phyloP scores from a whole-genome alignment of 2,329 filamentous ascomycete genomes.

The Leptographium wingfieldii region DNA sequence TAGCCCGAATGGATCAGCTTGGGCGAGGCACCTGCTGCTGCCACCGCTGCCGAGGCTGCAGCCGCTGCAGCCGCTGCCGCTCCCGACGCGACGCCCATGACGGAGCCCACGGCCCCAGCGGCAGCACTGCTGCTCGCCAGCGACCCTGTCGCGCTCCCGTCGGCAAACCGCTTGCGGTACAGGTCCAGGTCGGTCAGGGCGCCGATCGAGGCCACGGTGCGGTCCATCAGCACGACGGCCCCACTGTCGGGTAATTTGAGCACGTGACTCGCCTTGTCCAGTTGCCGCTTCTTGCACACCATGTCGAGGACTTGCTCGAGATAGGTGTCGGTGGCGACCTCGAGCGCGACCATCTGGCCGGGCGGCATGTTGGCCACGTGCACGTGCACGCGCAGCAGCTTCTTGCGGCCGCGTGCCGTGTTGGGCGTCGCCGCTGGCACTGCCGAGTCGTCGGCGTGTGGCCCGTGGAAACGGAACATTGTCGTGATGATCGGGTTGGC shows the following conservation, averaged over 20 bases:
- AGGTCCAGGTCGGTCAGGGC: slow-evolving; percentile 65
- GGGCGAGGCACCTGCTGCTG: slow-evolving; percentile 37
- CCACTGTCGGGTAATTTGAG: slow-evolving; percentile 65
- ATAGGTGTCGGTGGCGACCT: slow-evolving; percentile 72
- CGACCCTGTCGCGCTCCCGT: slow-evolving; percentile 50
- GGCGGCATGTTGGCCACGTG: slow-evolving; percentile 55
- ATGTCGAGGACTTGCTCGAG: slow-evolving; percentile 70
- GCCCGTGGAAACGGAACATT: slow-evolving; percentile 40
- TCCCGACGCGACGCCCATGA: slow-evolving; percentile 43
- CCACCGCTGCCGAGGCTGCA: slow-evolving; percentile 31
- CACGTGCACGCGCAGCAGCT: slow-evolving; percentile 60
- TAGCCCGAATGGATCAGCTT: slow-evolving; percentile 46
- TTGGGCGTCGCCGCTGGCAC: slow-evolving; percentile 29
- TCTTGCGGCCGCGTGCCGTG: slow-evolving; percentile 49
- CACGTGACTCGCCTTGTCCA: slow-evolving; percentile 70
- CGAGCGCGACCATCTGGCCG: slow-evolving; percentile 60
- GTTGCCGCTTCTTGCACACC: slow-evolving; percentile 62
- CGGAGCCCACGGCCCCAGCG: no score
- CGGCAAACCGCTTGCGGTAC: slow-evolving; percentile 60
- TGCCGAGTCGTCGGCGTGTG: slow-evolving; percentile 46
- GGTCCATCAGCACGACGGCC: slow-evolving; percentile 62
- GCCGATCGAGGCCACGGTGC: slow-evolving; percentile 67
- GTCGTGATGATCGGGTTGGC: slow-evolving; percentile 51
- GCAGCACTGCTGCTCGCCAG: slow-evolving; percentile 23
- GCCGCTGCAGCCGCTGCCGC: slow-evolving; percentile 33